A percentile compares a stretch with the other conserved stretches of the same genome.
These are phyloP conservation scores for Aphanomyces cochlioides DNA, from an alignment of 352 stramenopile species.

Conservation along the genomic window DNA sequence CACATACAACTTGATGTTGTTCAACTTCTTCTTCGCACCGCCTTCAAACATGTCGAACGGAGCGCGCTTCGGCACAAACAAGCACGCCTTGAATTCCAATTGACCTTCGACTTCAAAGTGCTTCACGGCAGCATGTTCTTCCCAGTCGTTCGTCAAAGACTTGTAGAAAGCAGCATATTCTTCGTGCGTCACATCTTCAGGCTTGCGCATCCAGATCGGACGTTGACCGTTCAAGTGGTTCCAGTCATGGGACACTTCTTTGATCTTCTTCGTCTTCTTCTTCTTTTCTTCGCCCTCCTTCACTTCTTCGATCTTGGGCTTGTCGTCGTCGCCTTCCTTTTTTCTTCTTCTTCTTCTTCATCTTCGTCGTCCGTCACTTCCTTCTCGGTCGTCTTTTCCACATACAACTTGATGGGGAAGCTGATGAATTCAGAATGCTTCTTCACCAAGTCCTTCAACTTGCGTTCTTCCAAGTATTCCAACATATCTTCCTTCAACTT, in stretches of 20 bases:
- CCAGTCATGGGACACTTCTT: conserved; percentile 99
- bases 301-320: conserved; percentile 97
- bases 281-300: conserved; percentile 98
- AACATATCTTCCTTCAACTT: conserved; percentile 99
- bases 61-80: conserved; percentile 98
- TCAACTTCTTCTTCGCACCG: conserved; percentile 98
- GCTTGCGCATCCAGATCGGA: conserved; percentile 99
- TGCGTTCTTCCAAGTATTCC: conserved; percentile 98
- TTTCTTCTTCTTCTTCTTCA: conserved; percentile 93
- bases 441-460: conserved; percentile 99
- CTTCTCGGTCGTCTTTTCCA: conserved; percentile 99
- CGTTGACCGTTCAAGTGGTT: conserved; percentile 99
- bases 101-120: conserved; percentile 99
- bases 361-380: conserved; percentile 99
- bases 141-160: conserved; percentile 99
- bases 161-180: conserved; percentile 99
- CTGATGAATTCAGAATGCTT: conserved; percentile 99
- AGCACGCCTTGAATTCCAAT: conserved; percentile 98
- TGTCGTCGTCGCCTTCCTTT: conserved; percentile 92
- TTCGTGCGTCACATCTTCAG: conserved; percentile 98
- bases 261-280: conserved; percentile 96
- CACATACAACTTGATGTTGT: conserved; percentile 99
- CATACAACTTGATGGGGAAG: conserved; percentile 99
- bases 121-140: conserved; percentile 97
- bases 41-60: conserved; percentile 99